Conservation (phyloP, 2,329 filamentous ascomycete genomes). For the Verticillium nonalfalfae region DNA sequence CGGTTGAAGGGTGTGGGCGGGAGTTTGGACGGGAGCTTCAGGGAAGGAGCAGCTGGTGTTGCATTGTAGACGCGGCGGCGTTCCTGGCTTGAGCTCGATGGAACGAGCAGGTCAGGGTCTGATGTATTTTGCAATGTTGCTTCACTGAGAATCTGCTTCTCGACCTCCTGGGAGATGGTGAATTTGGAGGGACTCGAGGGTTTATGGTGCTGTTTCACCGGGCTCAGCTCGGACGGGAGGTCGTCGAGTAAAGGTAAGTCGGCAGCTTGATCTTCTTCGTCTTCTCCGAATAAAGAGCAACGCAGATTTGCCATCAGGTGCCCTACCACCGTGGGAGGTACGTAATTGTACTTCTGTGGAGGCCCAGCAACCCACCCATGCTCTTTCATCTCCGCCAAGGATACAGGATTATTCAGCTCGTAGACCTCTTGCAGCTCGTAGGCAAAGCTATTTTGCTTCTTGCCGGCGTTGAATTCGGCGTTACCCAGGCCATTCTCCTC, state of each 20-base stretch:
- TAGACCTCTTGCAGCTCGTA: conserved; percentile 53
- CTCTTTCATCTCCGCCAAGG: conserved; percentile 41
- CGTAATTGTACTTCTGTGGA: conserved; percentile 44
- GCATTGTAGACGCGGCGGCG: background rate
- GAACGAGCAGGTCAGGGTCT: conserved; percentile 20
- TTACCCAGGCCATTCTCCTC: conserved; percentile 41
- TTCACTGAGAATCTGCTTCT: conserved; percentile 43
- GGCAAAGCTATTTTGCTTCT: conserved; percentile 33
- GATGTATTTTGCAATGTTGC: conserved; percentile 25
- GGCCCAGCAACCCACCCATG: conserved; percentile 47
- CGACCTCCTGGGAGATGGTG: conserved; percentile 45
- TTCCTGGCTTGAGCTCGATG: conserved; percentile 19
- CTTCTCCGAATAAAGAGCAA: conserved; percentile 37
- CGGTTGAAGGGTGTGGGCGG: conserved; percentile 9
- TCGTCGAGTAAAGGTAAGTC: background rate
- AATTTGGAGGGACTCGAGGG: background rate
- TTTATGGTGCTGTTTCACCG: conserved; percentile 6
- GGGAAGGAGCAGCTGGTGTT: background rate
- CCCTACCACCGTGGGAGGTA: conserved; percentile 51
- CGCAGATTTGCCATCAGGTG: conserved; percentile 52
- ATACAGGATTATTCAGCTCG: conserved; percentile 53
- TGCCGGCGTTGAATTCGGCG: conserved; percentile 39
- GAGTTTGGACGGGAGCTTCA: conserved; percentile 1
- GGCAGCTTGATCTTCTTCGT: conserved; percentile 9
- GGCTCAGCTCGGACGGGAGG: background rate